Conservation (phyloP, 2,329 filamentous ascomycete species). For the Aspergillus sp. region DNA sequence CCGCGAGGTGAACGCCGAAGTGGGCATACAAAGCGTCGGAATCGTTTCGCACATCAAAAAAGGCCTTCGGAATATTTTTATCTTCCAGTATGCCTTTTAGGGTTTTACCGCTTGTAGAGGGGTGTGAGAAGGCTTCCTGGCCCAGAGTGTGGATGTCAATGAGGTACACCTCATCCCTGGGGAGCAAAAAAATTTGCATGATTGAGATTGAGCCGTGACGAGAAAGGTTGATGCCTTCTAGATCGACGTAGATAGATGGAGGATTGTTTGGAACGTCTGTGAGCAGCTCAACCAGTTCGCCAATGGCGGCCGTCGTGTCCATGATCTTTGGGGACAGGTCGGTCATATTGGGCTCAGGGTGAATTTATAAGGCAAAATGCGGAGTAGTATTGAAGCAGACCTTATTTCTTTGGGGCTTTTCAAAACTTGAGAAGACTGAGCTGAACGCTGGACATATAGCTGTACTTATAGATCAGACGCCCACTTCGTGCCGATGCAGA, state of each 20-base stretch:
- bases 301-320: slow-evolving; percentile 16
- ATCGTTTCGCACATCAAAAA: slow-evolving; percentile 61
- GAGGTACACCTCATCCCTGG: not conserved
- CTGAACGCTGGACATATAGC: not conserved
- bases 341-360: not conserved
- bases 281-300: slow-evolving; percentile 21
- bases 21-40: slow-evolving; percentile 55
- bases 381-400: not conserved
- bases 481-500: not conserved
- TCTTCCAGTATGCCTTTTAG: not conserved
- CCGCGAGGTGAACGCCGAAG: slow-evolving; percentile 44
- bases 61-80: slow-evolving; percentile 48
- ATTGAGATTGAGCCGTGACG: slow-evolving; percentile 1
- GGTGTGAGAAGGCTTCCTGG: not conserved
- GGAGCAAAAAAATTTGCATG: not conserved
- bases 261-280: slow-evolving; percentile 16
- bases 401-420: not conserved
- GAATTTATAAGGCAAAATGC: not conserved
- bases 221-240: not conserved
- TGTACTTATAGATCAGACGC: not conserved
- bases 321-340: not conserved
- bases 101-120: not conserved
- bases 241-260: not conserved
- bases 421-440: not conserved
- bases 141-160: not conserved